Evolutionary conservation across 2,329 filamentous ascomycete genomes (phyloP), one percentile per base, ranked within the genome.

Genomic region (Pseudovirgaria hyperparasitica): DNA sequence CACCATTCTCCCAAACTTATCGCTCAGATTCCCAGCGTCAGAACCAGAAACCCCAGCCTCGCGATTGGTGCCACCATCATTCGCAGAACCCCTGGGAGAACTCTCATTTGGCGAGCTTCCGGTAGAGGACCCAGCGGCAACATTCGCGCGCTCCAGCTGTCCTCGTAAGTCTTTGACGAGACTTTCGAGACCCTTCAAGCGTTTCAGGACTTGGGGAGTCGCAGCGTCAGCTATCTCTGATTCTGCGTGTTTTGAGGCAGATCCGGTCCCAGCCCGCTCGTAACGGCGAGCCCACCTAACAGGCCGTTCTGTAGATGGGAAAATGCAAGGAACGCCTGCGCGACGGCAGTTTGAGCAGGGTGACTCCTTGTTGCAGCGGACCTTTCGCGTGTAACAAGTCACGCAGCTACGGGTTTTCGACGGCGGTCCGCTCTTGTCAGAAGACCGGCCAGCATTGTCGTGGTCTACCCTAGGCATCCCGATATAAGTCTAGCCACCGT

Each of bases 321-420:
- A 49, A 15, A 69, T 48, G 34, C 68, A 72, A 7, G 59, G 49
- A 21, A 71, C 67, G 26, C 61, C 57, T 8, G 60, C 67, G 4
- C 61, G 57, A 7, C 60, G 62, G 38, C 68, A 72, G 36, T 70
- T 71, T 4, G 67, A 64, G 36, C 69, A 72, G 2, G 68, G 68
- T 4, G 60, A 62, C 22, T 52, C 46, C 43, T 70, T 71, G 41
- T 72, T 64, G 43, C 69, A 73, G 23, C 65, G 63, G 4, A 72
- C 67, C 36, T 72, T 72, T 23, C 68, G 65, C 18, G 46, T 53
- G 22, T 67, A 58, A 34, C 67, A 72, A 4, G 60, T 54, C 4
- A 63, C 51, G 27, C 65, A 69, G 41, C 63, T 67, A 27, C 63
- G 61, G 26, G 42, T 44, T 37, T 64, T 59, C 22, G 23, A 39